phyloP scores from a whole-genome alignment of 768 basidiomycete species.

The Lyophyllum atratum region DNA sequence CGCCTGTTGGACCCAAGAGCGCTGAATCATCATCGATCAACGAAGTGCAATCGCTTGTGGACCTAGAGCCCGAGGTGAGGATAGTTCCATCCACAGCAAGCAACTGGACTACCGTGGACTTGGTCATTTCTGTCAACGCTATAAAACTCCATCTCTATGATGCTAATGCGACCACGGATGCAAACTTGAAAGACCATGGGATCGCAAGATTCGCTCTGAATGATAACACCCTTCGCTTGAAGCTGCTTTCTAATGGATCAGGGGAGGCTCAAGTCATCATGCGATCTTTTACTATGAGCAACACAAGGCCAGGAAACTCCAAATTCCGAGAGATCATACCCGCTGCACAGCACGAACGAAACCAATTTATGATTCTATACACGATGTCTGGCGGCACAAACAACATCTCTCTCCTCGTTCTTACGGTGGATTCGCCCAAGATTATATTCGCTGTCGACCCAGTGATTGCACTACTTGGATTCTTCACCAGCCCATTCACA shows the following conservation, averaged over 20 bases:
- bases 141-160: constrained; percentile 90
- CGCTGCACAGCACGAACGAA: constrained; percentile 81
- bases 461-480: constrained; percentile 83
- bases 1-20: constrained; percentile 22
- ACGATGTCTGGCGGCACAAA: constrained; percentile 66
- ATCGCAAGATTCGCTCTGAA: constrained; percentile 86
- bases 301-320: constrained; percentile 79
- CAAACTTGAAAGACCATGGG: constrained; percentile 70
- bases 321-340: constrained; percentile 96
- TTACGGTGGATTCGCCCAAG: constrained; percentile 91
- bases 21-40: constrained; percentile 8
- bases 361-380: constrained; percentile 93
- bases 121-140: constrained; percentile 67
- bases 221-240: constrained; percentile 75
- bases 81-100: constrained; percentile 24
- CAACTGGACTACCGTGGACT: constrained; percentile 68
- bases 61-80: constrained; percentile 66
- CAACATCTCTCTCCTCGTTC: constrained; percentile 66
- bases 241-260: constrained; percentile 81
- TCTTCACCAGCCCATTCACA: constrained; percentile 66
- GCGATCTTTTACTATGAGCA: constrained; percentile 90
- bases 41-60: constrained; percentile 22
- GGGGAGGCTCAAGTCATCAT: constrained; percentile 85
- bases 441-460: constrained; percentile 93
- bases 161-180: constrained; percentile 52